Percentiles rank a stretch among this genome's conserved stretches.
phyloP scores from a whole-genome alignment of 371 early-diverging fungal species.

The Haplosporangium sp. region DNA sequence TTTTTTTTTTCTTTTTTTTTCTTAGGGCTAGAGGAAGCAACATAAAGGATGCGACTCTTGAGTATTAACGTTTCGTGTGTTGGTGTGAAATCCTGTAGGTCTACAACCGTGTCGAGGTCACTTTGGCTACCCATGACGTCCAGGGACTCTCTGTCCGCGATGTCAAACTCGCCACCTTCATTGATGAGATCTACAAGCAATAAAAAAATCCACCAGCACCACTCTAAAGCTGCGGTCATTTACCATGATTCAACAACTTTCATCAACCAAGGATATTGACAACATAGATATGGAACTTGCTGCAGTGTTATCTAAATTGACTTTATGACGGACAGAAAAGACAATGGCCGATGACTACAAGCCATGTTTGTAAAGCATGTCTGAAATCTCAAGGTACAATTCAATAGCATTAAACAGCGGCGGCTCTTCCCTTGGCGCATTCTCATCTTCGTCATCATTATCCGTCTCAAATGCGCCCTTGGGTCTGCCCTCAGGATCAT shows the following conservation, averaged over 20 bases:
- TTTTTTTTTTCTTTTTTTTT: slow-evolving; percentile 1
- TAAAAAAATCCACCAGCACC: slow-evolving; percentile 22
- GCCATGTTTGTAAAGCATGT: slow-evolving; percentile 36
- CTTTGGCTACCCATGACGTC: slow-evolving; percentile 92
- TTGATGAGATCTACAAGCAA: slow-evolving; percentile 61
- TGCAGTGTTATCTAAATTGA: too few relatives aligned
- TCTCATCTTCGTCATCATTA: slow-evolving; percentile 19
- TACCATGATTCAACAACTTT: background rate
- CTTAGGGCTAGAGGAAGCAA: background rate
- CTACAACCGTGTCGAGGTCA: slow-evolving; percentile 91
- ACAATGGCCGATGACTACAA: background rate
- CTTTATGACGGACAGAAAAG: background rate
- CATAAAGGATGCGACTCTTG: background rate
- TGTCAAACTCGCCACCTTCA: slow-evolving; percentile 81
- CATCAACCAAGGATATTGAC: too few relatives aligned
- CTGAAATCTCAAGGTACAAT: slow-evolving; percentile 47
- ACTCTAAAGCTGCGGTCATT: background rate
- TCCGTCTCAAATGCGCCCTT: slow-evolving; percentile 45
- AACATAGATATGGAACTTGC: too few relatives aligned
- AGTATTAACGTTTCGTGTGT: background rate
- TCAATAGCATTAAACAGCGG: slow-evolving; percentile 53
- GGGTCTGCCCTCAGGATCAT: slow-evolving; percentile 45
- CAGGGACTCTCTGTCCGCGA: slow-evolving; percentile 85
- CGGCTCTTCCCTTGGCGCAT: slow-evolving; percentile 16
- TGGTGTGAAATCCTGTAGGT: slow-evolving; percentile 58